Evolutionary conservation across 495 filamentous ascomycete genomes (phyloP).

Genomic region (Echria macrotheca): DNA sequence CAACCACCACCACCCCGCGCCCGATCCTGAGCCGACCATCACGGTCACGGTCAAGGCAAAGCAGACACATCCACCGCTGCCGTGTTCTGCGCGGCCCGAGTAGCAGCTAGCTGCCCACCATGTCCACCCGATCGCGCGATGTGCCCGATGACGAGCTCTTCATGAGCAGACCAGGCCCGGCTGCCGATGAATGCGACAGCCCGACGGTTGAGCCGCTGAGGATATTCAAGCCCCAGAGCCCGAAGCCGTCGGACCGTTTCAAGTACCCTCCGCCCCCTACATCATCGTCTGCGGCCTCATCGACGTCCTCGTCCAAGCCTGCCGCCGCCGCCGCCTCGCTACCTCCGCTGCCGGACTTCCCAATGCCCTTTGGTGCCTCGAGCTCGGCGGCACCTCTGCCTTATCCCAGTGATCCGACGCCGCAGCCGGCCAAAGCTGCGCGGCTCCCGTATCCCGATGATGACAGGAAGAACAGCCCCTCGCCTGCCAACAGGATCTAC

Average conservation of each 20-base stretch:
- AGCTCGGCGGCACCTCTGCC: conserved; percentile 62
- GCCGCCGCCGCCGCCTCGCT: conserved; percentile 27
- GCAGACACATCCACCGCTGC: no score
- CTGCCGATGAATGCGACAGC: conserved; percentile 50
- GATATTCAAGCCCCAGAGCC: conserved; percentile 68
- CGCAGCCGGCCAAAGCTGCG: conserved; percentile 32
- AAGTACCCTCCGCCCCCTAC: conserved; percentile 45
- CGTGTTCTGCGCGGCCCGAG: no score
- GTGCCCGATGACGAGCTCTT: conserved; percentile 73
- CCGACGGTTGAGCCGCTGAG: conserved; percentile 79
- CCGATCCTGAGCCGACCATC: conserved; percentile 6
- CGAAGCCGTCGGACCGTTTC: conserved; percentile 43
- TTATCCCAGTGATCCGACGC: conserved; percentile 66
- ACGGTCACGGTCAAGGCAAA: not conserved
- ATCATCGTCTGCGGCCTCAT: conserved; percentile 33
- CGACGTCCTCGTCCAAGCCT: conserved; percentile 27
- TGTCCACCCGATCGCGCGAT: conserved; percentile 43
- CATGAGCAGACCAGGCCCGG: conserved; percentile 50
- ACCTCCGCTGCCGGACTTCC: conserved; percentile 45
- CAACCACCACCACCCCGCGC: conserved; percentile 6
- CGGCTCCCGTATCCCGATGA: conserved; percentile 44
- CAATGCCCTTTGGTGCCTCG: conserved; percentile 56
- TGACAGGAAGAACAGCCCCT: conserved; percentile 28
- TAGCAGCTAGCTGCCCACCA: no score
- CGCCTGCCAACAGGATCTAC: conserved; percentile 28